phyloP scores from a whole-genome alignment of 495 filamentous ascomycete species.

The Lichenothelia convexa region DNA sequence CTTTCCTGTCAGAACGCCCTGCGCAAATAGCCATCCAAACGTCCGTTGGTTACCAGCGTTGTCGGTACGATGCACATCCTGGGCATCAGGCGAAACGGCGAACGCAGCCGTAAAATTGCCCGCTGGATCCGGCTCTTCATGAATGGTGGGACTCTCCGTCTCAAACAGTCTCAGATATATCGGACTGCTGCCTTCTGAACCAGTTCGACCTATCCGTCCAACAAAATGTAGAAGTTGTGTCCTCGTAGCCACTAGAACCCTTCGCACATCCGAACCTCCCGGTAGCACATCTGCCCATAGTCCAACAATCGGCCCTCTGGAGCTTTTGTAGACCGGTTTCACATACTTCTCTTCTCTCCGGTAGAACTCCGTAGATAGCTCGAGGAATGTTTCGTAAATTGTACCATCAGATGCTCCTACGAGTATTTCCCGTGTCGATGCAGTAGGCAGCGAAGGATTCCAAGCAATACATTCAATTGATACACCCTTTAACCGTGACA shows the following conservation, averaged over 20 bases:
- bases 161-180: slow-evolving; percentile 83
- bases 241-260: slow-evolving; percentile 61
- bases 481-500: slow-evolving; percentile 71
- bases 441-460: slow-evolving; percentile 92
- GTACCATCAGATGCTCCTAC: slow-evolving; percentile 81
- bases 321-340: slow-evolving; percentile 56
- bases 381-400: slow-evolving; percentile 90
- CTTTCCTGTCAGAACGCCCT: slow-evolving; percentile 76
- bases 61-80: slow-evolving; percentile 29
- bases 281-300: slow-evolving; percentile 60
- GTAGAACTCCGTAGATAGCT: slow-evolving; percentile 85
- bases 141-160: slow-evolving; percentile 51
- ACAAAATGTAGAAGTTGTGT: slow-evolving; percentile 57
- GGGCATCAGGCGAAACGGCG: slow-evolving; percentile 54
- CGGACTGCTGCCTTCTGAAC: slow-evolving; percentile 61
- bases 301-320: slow-evolving; percentile 63
- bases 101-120: slow-evolving; percentile 41
- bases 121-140: slow-evolving; percentile 43
- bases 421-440: slow-evolving; percentile 89
- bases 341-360: slow-evolving; percentile 85
- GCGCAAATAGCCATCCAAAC: slow-evolving; percentile 78
- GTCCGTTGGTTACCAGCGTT: slow-evolving; percentile 38
- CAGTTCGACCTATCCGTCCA: slow-evolving; percentile 52
- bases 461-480: slow-evolving; percentile 78
- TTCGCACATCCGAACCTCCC: slow-evolving; percentile 44